phyloP scores from a whole-genome alignment of 805 yeast species.

The Zygosaccharomyces rouxii region DNA sequence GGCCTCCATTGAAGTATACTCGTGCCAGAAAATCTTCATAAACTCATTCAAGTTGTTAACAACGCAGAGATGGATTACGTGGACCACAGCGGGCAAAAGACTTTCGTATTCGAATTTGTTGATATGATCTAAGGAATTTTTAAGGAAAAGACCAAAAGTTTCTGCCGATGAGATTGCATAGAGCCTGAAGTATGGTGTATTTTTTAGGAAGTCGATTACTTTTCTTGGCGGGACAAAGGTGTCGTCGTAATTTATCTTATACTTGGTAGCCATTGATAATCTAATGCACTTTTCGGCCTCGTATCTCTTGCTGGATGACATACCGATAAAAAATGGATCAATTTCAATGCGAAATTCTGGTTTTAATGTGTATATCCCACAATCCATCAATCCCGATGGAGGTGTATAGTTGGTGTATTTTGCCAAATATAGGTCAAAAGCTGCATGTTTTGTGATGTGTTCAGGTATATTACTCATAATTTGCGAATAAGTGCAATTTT shows the following conservation, averaged over 20 bases:
- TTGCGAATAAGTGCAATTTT: conserved; percentile 66
- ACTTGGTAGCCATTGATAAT: conserved; percentile 42
- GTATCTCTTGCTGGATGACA: conserved; percentile 71
- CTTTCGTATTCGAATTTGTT: conserved; percentile 47
- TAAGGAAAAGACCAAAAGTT: conserved; percentile 51
- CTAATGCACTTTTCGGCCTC: conserved; percentile 70
- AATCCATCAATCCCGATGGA: conserved; percentile 54
- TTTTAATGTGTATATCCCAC: conserved; percentile 66
- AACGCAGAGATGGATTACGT: conserved; percentile 62
- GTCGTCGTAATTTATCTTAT: conserved; percentile 40
- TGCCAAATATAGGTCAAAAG: conserved; percentile 59
- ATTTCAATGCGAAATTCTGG: conserved; percentile 48
- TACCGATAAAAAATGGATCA: conserved; percentile 81
- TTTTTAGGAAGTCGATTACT: conserved; percentile 34
- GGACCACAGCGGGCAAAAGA: conserved; percentile 54
- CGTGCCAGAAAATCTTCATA: conserved; percentile 36
- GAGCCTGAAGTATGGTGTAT: conserved; percentile 41
- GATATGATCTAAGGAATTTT: conserved; percentile 42
- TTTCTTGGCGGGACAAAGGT: conserved; percentile 54
- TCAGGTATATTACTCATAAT: conserved; percentile 70
- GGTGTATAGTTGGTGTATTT: conserved; percentile 58
- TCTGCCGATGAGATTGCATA: conserved; percentile 50
- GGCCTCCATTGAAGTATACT: conserved; percentile 36
- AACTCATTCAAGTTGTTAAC: conserved; percentile 40
- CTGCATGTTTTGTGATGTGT: conserved; percentile 63